Percentiles rank a stretch among this genome's conserved stretches.
phyloP scores from a whole-genome alignment of 805 yeast species.

The Wickerhamiella alocasiicola region DNA sequence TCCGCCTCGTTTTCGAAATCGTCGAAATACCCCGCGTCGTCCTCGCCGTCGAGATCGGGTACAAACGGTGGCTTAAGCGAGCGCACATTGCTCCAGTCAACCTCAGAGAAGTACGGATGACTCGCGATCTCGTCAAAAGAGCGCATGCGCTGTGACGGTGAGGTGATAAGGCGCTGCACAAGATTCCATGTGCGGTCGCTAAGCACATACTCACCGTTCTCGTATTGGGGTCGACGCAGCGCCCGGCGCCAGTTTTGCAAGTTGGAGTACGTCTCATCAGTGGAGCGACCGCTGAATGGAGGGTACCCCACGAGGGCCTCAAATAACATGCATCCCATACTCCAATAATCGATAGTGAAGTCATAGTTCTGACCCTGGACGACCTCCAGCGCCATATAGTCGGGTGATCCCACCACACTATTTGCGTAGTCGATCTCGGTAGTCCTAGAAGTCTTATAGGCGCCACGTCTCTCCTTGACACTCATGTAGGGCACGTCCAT shows the following conservation, averaged over 20 bases:
- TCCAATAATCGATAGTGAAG: constrained; percentile 97
- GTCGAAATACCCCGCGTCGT: constrained; percentile 97
- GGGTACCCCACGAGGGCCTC: constrained; percentile 96
- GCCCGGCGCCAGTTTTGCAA: constrained; percentile 86
- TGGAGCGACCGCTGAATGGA: constrained; percentile 86
- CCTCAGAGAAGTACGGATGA: constrained; percentile 73
- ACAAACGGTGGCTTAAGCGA: constrained; percentile 80
- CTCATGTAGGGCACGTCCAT: constrained; percentile 60
- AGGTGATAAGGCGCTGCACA: constrained; percentile 65
- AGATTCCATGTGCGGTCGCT: constrained; percentile 95
- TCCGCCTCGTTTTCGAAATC: constrained; percentile 93
- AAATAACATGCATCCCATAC: constrained; percentile 91
- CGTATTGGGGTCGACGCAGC: constrained; percentile 78
- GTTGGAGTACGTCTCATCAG: constrained; percentile 90
- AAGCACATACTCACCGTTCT: constrained; percentile 81
- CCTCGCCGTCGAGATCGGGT: constrained; percentile 92
- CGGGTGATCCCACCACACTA: constrained; percentile 96
- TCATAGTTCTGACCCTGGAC: constrained; percentile 88
- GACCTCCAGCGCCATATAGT: constrained; percentile 97
- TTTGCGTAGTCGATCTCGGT: constrained; percentile 79
- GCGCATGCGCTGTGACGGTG: constrained; percentile 61
- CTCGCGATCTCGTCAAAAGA: constrained; percentile 69
- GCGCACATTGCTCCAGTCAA: constrained; percentile 64
- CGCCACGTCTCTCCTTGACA: constrained; percentile 72
- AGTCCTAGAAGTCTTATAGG: constrained; percentile 62